A percentile compares a stretch with the other conserved stretches of the same genome.
Evolutionary conservation across 768 basidiomycete species (phyloP).

Genomic region (Obba rivulosa): DNA sequence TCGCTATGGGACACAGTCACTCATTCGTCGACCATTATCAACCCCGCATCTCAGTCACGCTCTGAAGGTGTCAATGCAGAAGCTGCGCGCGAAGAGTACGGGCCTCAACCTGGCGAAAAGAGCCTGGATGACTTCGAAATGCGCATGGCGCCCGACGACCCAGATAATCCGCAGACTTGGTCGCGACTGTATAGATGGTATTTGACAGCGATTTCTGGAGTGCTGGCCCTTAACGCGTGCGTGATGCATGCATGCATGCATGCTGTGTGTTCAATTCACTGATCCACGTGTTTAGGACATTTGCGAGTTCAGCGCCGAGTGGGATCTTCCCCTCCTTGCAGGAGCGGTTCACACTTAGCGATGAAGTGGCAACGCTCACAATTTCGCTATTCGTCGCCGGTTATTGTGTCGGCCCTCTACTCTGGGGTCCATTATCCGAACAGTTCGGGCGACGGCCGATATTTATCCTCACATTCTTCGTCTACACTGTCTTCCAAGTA

Average conservation of each 20-base stretch:
- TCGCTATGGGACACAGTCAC: no score
- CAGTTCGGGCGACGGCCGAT: conserved; percentile 49
- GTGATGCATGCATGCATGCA: conserved; percentile 5
- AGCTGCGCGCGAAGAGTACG: conserved; percentile 18
- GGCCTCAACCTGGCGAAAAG: conserved; percentile 18
- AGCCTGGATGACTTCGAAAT: conserved; percentile 19
- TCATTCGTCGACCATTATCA: no score
- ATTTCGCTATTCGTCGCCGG: conserved; percentile 58
- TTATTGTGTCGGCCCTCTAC: conserved; percentile 53
- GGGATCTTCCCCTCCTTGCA: conserved; percentile 38
- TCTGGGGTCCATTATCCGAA: conserved; percentile 47
- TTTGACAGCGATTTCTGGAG: conserved; percentile 15
- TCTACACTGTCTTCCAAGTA: conserved; percentile 55
- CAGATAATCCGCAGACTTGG: conserved; percentile 18
- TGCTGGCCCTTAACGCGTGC: conserved; percentile 29
- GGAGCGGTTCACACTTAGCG: conserved; percentile 40
- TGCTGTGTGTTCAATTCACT: neutral
- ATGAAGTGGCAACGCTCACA: conserved; percentile 44
- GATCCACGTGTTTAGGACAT: conserved; percentile 27
- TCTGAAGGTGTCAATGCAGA: conserved; percentile 11
- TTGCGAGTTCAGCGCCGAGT: conserved; percentile 51
- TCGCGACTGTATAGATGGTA: conserved; percentile 18
- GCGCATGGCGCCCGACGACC: conserved; percentile 14
- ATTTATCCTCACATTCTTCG: conserved; percentile 50
- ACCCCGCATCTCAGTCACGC: no score